Percentiles rank a stretch among this genome's conserved stretches.
phyloP scores from a whole-genome alignment of 2,329 filamentous ascomycete species.

The Scopulariopsis brevicaulis region DNA sequence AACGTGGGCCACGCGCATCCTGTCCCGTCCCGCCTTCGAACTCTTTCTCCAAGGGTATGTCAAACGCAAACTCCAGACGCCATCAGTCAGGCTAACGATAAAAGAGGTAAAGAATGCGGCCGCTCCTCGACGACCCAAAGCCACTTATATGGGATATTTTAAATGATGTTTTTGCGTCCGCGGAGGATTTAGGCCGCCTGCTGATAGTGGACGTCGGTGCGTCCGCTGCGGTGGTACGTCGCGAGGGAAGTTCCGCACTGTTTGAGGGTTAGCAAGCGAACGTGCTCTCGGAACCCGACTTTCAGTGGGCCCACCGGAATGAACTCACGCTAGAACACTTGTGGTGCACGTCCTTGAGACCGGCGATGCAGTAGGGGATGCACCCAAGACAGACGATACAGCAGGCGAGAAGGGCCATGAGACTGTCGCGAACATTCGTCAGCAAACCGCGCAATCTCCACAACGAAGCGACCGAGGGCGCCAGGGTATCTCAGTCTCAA shows the following conservation, averaged over 20 bases:
- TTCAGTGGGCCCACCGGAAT: neutral
- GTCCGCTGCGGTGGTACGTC: conserved; percentile 13
- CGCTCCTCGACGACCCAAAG: neutral
- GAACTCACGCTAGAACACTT: conserved; percentile 10
- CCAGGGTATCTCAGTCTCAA: neutral
- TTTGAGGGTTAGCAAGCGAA: conserved; percentile 4
- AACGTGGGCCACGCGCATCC: neutral
- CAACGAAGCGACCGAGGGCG: neutral
- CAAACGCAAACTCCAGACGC: neutral
- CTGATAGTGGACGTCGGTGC: conserved; percentile 12
- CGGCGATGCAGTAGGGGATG: conserved; percentile 11
- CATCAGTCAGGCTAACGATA: neutral
- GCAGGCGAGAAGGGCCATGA: conserved; percentile 10
- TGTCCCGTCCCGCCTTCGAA: neutral
- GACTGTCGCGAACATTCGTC: neutral
- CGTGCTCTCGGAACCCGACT: neutral
- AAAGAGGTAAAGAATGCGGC: neutral
- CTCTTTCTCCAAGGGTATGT: neutral
- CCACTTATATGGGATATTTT: neutral
- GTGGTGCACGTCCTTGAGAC: conserved; percentile 12
- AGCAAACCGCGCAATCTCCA: neutral
- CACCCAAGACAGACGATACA: conserved; percentile 12
- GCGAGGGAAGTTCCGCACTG: conserved; percentile 13
- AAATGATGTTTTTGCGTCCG: neutral
- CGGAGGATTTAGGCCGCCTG: neutral